Conservation (phyloP, 257 asterid genomes). For the Ehretia macrophylla region DNA sequence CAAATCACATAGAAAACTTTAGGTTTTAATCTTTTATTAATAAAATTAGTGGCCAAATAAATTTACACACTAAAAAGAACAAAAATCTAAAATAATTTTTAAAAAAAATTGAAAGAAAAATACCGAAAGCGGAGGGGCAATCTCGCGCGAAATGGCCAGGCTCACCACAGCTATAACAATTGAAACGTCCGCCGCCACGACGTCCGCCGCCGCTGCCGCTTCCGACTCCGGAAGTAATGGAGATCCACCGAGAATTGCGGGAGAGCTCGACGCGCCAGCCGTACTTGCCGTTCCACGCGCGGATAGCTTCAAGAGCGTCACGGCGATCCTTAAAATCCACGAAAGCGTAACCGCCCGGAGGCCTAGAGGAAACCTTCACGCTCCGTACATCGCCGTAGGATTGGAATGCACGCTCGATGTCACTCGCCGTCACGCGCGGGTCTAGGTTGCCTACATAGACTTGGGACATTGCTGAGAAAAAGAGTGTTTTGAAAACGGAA, state of each 20-base stretch:
- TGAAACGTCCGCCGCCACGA: background rate
- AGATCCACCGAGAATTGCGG: background rate
- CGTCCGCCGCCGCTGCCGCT: background rate
- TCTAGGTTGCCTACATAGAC: conserved; percentile 1
- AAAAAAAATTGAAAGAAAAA: background rate
- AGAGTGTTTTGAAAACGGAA: background rate
- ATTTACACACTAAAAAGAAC: background rate
- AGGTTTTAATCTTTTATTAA: background rate
- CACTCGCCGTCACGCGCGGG: background rate
- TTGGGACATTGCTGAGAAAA: background rate
- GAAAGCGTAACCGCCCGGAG: conserved; percentile 1
- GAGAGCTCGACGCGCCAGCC: conserved; percentile 3
- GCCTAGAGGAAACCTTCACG: background rate
- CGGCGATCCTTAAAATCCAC: background rate
- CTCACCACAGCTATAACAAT: background rate
- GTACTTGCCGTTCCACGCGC: background rate
- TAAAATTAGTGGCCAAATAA: background rate
- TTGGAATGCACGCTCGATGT: background rate
- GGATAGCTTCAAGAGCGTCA: background rate
- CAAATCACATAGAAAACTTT: background rate
- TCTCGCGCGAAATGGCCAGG: background rate
- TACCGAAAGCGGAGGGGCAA: background rate
- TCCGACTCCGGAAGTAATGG: background rate
- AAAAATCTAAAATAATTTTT: background rate
- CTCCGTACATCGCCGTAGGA: background rate